A percentile compares a stretch with the other conserved stretches of the same genome.
Conservation (phyloP, 2,329 filamentous ascomycete genomes). For the Calonectria leucothoes region DNA sequence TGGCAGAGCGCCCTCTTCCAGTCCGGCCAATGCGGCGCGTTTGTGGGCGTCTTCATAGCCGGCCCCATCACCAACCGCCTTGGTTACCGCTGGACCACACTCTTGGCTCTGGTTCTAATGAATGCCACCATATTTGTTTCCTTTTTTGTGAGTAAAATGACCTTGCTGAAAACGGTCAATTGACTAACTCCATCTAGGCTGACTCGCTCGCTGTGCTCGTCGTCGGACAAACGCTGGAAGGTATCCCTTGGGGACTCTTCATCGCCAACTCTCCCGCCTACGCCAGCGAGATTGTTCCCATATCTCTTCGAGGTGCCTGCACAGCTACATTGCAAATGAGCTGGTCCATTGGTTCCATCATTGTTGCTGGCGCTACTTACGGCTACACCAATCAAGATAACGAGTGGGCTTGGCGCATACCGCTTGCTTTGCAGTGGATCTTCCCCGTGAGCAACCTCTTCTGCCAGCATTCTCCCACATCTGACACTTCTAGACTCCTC, state of each 20-base stretch:
- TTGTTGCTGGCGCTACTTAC: conserved; percentile 67
- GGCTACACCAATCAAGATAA: conserved; percentile 54
- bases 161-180: rapidly evolving
- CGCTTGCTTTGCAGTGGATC: conserved; percentile 67
- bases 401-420: conserved; percentile 50
- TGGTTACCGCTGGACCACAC: conserved; percentile 49
- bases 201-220: conserved; percentile 54
- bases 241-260: conserved; percentile 71
- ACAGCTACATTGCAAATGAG: conserved; percentile 72
- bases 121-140: conserved; percentile 56
- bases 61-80: conserved; percentile 48
- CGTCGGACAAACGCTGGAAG: conserved; percentile 65
- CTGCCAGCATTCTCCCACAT: too few relatives aligned
- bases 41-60: conserved; percentile 49
- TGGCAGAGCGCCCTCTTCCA: conserved; percentile 52
- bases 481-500: conserved; percentile 11
- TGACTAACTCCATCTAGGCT: conserved; percentile 10
- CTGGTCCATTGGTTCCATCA: conserved; percentile 70
- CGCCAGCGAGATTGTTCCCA: conserved; percentile 67
- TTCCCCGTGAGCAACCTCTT: conserved; percentile 53
- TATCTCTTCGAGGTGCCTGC: conserved; percentile 63
- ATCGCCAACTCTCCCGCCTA: conserved; percentile 71
- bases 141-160: conserved; percentile 56
- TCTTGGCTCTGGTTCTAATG: conserved; percentile 49
- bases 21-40: conserved; percentile 47